These are phyloP conservation scores for Ceratonia siliqua DNA, from an alignment of 306 rosid genomes.

Conservation along the genomic window DNA sequence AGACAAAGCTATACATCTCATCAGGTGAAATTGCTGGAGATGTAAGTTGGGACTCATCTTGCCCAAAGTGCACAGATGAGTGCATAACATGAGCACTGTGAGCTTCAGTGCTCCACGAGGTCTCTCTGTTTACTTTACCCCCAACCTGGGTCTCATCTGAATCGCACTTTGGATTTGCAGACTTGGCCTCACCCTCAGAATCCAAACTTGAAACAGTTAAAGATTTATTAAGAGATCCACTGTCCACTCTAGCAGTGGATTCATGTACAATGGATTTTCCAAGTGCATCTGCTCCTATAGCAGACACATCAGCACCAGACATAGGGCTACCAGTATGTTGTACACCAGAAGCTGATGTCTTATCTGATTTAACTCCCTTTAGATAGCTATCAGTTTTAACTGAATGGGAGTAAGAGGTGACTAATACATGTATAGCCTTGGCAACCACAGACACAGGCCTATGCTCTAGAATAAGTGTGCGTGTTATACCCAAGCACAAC, in stretches of 20 bases:
- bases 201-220: slow-evolving; percentile 51
- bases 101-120: slow-evolving; percentile 41
- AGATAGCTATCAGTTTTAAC: slow-evolving; percentile 56
- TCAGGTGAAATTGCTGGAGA: slow-evolving; percentile 94
- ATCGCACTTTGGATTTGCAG: slow-evolving; percentile 42
- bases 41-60: slow-evolving; percentile 74
- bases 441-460: slow-evolving; percentile 77
- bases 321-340: slow-evolving; percentile 46
- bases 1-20: slow-evolving; percentile 85
- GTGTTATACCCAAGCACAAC: slow-evolving; percentile 72
- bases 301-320: slow-evolving; percentile 48
- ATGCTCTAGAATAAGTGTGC: slow-evolving; percentile 78
- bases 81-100: slow-evolving; percentile 44
- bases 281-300: slow-evolving; percentile 46
- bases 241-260: slow-evolving; percentile 51
- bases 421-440: slow-evolving; percentile 77
- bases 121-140: slow-evolving; percentile 45
- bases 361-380: slow-evolving; percentile 68
- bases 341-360: slow-evolving; percentile 49
- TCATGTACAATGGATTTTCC: slow-evolving; percentile 55
- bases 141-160: slow-evolving; percentile 43
- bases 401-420: slow-evolving; percentile 70
- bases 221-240: slow-evolving; percentile 43
- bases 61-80: slow-evolving; percentile 60
- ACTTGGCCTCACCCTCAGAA: slow-evolving; percentile 57